These are phyloP conservation scores for Mrakia blollopis DNA, from an alignment of 768 basidiomycete species.

Conservation along the genomic window DNA sequence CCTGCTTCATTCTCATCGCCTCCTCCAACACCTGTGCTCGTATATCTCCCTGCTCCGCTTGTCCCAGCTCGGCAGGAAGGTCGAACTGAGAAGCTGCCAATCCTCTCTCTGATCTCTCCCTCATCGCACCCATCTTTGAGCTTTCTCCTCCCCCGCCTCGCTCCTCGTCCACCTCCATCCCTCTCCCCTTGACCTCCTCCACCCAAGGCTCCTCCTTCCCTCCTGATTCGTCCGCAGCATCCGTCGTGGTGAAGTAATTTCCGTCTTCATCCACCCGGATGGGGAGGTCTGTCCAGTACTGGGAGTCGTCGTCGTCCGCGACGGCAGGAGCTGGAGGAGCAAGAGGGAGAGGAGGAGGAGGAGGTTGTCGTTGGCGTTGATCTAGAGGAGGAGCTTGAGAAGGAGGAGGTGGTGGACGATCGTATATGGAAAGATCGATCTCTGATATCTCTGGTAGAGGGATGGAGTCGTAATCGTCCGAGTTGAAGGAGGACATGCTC, in stretches of 20 bases:
- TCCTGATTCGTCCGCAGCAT: not conserved
- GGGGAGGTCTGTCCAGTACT: not conserved
- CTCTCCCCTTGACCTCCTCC: not conserved
- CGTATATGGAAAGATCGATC: slow-evolving; percentile 7
- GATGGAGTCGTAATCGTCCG: slow-evolving; percentile 18
- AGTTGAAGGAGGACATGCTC: slow-evolving; percentile 6
- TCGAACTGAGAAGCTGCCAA: not conserved
- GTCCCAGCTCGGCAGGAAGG: not conserved
- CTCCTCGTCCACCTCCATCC: not conserved
- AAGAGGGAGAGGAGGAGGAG: not conserved
- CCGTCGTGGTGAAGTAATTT: not conserved
- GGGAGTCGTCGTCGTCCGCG: slow-evolving; percentile 6
- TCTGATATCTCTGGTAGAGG: not conserved
- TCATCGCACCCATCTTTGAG: not conserved
- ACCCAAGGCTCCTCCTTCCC: not conserved
- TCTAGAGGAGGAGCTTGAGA: not conserved
- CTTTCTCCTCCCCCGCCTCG: not conserved
- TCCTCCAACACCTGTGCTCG: not conserved
- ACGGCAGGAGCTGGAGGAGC: no score
- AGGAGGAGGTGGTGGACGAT: not conserved
- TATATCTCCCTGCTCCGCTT: not conserved
- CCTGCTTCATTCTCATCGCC: not conserved
- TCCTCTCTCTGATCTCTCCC: not conserved
- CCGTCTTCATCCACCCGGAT: slow-evolving; percentile 10
- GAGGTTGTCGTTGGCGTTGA: not conserved